Evolutionary conservation across 306 rosid genomes (phyloP).

Genomic region (Lathyrus oleraceus): DNA sequence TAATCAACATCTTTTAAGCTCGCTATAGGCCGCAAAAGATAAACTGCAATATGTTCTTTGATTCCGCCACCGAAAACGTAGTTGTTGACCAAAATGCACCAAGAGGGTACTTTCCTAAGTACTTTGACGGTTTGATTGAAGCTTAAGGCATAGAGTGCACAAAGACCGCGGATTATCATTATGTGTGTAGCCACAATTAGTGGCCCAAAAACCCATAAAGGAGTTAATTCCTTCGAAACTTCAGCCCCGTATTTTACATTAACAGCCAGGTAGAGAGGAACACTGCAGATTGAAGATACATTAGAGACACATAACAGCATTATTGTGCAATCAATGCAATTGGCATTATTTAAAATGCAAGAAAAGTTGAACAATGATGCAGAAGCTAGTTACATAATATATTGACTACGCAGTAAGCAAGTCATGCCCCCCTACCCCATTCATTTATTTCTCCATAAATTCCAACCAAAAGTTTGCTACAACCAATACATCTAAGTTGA

Average conservation of each 20-base stretch:
- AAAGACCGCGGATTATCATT: slow-evolving; percentile 57
- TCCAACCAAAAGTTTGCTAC: slow-evolving; percentile 24
- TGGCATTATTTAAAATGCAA: slow-evolving; percentile 21
- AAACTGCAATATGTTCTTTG: slow-evolving; percentile 51
- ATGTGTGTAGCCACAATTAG: slow-evolving; percentile 58
- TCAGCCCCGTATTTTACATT: slow-evolving; percentile 67
- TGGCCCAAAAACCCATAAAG: slow-evolving; percentile 90
- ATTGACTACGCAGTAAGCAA: slow-evolving; percentile 14
- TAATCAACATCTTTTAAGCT: slow-evolving; percentile 59
- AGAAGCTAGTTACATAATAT: not conserved
- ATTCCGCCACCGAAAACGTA: slow-evolving; percentile 63
- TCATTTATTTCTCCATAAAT: not conserved
- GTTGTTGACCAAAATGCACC: slow-evolving; percentile 49
- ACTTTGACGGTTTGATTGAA: slow-evolving; percentile 64
- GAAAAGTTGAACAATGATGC: slow-evolving; percentile 15
- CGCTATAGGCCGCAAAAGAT: slow-evolving; percentile 58
- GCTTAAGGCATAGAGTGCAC: slow-evolving; percentile 63
- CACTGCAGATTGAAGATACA: slow-evolving; percentile 57
- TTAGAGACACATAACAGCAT: slow-evolving; percentile 24
- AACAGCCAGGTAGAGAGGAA: slow-evolving; percentile 74
- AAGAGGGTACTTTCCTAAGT: slow-evolving; percentile 63
- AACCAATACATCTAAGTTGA: slow-evolving; percentile 27
- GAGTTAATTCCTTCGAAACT: slow-evolving; percentile 86
- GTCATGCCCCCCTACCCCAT: not conserved
- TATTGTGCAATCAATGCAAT: slow-evolving; percentile 13